A percentile compares a stretch with the other conserved stretches of the same genome.
These are phyloP conservation scores for Plasmodium billcollinsi DNA, from an alignment of 169 alveolate genomes.

Conservation along the genomic window DNA sequence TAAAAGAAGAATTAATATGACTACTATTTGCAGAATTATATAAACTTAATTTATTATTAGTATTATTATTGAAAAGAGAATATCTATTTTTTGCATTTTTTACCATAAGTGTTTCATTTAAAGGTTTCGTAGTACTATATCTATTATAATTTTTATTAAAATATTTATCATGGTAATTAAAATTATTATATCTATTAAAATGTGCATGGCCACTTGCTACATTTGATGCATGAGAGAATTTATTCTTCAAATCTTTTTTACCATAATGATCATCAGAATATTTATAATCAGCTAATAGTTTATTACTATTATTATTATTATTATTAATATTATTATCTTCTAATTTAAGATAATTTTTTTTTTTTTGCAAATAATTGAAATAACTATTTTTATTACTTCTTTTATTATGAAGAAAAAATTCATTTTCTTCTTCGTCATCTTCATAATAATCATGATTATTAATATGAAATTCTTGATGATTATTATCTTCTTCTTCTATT, in stretches of 20 bases:
- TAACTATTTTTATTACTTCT: constrained; percentile 33
- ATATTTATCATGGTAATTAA: constrained; percentile 55
- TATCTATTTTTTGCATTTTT: constrained; percentile 31
- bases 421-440: neutral
- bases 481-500: neutral
- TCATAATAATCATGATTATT: neutral
- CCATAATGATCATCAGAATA: constrained; percentile 21
- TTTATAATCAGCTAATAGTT: constrained; percentile 22
- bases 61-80: constrained; percentile 19
- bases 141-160: constrained; percentile 66
- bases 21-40: constrained; percentile 32
- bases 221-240: neutral
- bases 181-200: constrained; percentile 51
- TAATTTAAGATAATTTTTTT: constrained; percentile 21
- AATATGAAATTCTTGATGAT: neutral
- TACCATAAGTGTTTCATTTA: constrained; percentile 19
- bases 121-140: constrained; percentile 26
- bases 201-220: constrained; percentile 6
- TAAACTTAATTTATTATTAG: constrained; percentile 2
- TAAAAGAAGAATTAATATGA: constrained; percentile 2
- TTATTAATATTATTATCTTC: constrained; percentile 26
- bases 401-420: no score
- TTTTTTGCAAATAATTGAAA: constrained; percentile 16
- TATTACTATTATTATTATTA: no score
- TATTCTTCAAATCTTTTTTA: constrained; percentile 48